A percentile compares a stretch with the other conserved stretches of the same genome.
These are phyloP conservation scores for Ophiocordyceps camponoti-leonardi DNA, from an alignment of 2,329 filamentous ascomycete species.

Conservation along the genomic window DNA sequence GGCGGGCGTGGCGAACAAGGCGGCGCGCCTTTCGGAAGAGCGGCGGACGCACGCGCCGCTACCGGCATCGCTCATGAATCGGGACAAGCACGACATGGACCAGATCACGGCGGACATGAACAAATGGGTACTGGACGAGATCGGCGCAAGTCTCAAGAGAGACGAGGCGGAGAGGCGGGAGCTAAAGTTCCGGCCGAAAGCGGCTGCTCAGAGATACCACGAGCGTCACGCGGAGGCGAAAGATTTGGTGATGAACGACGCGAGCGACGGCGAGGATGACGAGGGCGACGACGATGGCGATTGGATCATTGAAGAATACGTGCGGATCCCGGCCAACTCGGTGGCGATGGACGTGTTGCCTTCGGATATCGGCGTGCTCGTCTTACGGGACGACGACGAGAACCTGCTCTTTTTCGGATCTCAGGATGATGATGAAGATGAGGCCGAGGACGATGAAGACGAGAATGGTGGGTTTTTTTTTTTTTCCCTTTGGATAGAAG, in stretches of 20 bases:
- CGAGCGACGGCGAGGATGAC: constrained; percentile 15
- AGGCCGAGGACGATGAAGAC: constrained; percentile 43
- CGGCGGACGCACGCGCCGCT: constrained; percentile 10
- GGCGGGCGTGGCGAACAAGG: constrained; percentile 12
- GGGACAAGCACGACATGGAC: constrained; percentile 26
- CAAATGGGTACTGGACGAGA: constrained; percentile 39
- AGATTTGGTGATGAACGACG: constrained; percentile 20
- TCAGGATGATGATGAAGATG: constrained; percentile 44
- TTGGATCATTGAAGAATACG: constrained; percentile 48
- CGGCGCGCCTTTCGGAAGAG: constrained; percentile 8
- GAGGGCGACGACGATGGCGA: constrained; percentile 30
- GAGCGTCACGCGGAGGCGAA: constrained; percentile 32
- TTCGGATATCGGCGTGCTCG: constrained; percentile 36
- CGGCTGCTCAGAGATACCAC: constrained; percentile 33
- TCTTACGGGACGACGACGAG: constrained; percentile 40
- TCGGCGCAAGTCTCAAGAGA: constrained; percentile 32
- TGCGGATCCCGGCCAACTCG: constrained; percentile 37
- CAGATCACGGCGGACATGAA: constrained; percentile 38
- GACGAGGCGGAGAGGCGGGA: constrained; percentile 24
- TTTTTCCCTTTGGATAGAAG: too few relatives aligned
- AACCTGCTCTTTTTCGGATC: constrained; percentile 42
- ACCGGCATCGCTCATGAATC: constrained; percentile 15
- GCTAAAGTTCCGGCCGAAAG: constrained; percentile 34
- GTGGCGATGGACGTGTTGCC: constrained; percentile 28
- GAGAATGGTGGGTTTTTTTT: constrained; percentile 45